These are phyloP conservation scores for Fusarium domesticum DNA, from an alignment of 2,329 filamentous ascomycete genomes.

Conservation along the genomic window DNA sequence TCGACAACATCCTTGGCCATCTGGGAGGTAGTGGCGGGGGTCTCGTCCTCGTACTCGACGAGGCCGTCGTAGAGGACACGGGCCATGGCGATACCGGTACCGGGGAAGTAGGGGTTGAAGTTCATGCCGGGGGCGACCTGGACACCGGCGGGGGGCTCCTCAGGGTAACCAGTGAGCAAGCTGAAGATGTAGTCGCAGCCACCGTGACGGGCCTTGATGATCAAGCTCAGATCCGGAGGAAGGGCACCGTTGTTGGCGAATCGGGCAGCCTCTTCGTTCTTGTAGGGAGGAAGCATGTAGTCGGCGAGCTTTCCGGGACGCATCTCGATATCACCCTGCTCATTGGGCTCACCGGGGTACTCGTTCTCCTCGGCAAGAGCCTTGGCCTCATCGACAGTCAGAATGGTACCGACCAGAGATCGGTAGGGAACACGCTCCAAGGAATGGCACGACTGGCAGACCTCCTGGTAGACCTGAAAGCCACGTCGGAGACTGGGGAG, in stretches of 20 bases:
- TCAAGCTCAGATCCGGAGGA: constrained; percentile 94
- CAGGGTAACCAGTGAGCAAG: constrained; percentile 94
- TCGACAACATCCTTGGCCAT: constrained; percentile 99
- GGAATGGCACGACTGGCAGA: constrained; percentile 97
- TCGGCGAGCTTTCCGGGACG: constrained; percentile 97
- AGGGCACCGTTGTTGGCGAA: constrained; percentile 98
- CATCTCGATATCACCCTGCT: constrained; percentile 97
- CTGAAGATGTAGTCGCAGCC: constrained; percentile 99
- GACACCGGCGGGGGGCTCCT: constrained; percentile 89
- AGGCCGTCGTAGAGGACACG: constrained; percentile 97
- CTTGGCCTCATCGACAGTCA: constrained; percentile 98
- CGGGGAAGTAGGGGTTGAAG: constrained; percentile 99
- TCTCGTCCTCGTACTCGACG: constrained; percentile 97
- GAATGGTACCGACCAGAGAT: constrained; percentile 79
- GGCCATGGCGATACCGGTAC: constrained; percentile 97
- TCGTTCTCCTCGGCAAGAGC: constrained; percentile 95
- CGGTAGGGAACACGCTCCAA: constrained; percentile 93
- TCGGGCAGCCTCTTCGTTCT: constrained; percentile 97
- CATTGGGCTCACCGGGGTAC: constrained; percentile 97
- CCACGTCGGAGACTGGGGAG: constrained; percentile 81
- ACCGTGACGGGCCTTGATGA: constrained; percentile 95
- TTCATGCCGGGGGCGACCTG: constrained; percentile 85
- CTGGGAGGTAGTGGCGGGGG: constrained; percentile 90
- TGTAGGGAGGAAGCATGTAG: constrained; percentile 92
- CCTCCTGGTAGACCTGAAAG: constrained; percentile 99